Evolutionary conservation across 2,329 filamentous ascomycete species (phyloP), one percentile per base, ranked within the genome.

Genomic region (Lecanicillium sp.): DNA sequence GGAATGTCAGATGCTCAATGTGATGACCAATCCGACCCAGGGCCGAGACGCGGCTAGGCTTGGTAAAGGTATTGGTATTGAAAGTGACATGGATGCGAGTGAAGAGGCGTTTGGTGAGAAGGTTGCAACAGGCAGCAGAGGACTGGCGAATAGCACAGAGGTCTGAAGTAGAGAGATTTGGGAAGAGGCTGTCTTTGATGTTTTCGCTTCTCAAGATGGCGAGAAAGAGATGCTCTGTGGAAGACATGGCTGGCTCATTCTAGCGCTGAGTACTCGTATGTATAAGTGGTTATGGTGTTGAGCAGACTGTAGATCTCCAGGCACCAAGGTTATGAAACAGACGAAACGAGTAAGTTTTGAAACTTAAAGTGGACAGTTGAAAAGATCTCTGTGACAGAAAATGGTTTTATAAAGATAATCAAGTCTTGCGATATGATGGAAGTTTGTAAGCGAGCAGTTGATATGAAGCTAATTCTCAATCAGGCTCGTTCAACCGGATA

Each of bases 21-120:
- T 90, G 78, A 48, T 80, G 79, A 41, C 87, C 88, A 51, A 95
- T 80, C 44, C 84, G 73, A 43, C 79, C 75, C 41, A 95, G 70
- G 17, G 86, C 85, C 43, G 83, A 77, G 48, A 92, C 70, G 36
- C 83, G 75, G 45, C 77, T 73, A 25, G 80, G 76, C 50, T 80
- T 81, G 37, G 84, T 88, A 56, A 94, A 89, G 42, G 81, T 81
- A 52, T 73, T 83, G 36, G 85, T 67, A 20, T 76, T 75, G 63
- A 89, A 88, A 50, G 76, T 84, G 54, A 86, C 60, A 53, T 75
- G 71, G 55, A 83, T 70, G 59, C 80, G 73, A 48, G 75, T 64
- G 65, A 89, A 89, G 51, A 87, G 71, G 40, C 70, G 66, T 54
- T 75, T 78, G 49, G 83, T 85, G 53, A 82, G 70, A 48, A 83